A percentile compares a stretch with the other conserved stretches of the same genome.
phyloP scores from a whole-genome alignment of 2,329 filamentous ascomycete genomes.

The Tolypocladium endophyticum region DNA sequence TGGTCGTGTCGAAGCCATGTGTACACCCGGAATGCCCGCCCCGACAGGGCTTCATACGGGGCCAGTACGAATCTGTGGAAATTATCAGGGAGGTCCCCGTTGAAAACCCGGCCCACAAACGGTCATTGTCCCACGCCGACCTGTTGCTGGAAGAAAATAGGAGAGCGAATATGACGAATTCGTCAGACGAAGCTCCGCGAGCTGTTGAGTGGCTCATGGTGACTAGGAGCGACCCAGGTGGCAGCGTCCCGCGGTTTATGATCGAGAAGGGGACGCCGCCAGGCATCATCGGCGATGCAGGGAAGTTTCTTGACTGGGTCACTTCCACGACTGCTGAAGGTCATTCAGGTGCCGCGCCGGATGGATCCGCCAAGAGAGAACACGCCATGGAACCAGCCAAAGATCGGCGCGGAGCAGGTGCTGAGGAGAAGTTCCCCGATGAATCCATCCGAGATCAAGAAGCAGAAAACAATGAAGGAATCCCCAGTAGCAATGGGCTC shows the following conservation, averaged over 20 bases:
- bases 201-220: conserved; percentile 86
- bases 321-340: conserved; percentile 22
- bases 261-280: conserved; percentile 81
- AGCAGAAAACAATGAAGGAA: conserved; percentile 16
- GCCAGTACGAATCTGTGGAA: conserved; percentile 85
- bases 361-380: background rate
- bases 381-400: conserved; percentile 1
- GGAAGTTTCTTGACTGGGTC: conserved; percentile 73
- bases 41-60: conserved; percentile 65
- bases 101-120: conserved; percentile 24
- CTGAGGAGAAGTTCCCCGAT: conserved; percentile 21
- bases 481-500: conserved; percentile 33
- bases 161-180: conserved; percentile 6
- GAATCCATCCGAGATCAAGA: conserved; percentile 7
- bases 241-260: conserved; percentile 79
- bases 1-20: conserved; percentile 81
- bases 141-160: conserved; percentile 16
- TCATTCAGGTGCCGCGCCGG: background rate
- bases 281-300: conserved; percentile 68
- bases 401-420: background rate
- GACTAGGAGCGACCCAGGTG: conserved; percentile 78
- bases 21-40: conserved; percentile 62
- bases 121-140: conserved; percentile 22
- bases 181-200: conserved; percentile 4
- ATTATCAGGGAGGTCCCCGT: conserved; percentile 74